phyloP scores from a whole-genome alignment of 495 filamentous ascomycete species.

The Rusavskia elegans region DNA sequence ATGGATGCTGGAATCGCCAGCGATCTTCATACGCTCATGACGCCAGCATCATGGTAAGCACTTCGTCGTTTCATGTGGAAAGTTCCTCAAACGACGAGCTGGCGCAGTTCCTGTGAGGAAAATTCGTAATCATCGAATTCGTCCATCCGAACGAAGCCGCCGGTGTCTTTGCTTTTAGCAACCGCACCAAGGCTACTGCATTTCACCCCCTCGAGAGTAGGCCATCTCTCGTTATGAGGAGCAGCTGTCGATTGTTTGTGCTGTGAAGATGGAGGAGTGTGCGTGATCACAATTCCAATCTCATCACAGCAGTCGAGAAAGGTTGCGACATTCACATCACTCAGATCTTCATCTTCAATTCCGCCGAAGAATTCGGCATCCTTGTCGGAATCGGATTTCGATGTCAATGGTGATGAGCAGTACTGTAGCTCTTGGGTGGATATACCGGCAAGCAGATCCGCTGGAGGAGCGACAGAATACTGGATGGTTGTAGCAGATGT shows the following conservation, averaged over 20 bases:
- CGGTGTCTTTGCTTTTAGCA: not conserved
- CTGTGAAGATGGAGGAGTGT: not conserved
- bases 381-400: no score
- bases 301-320: no score
- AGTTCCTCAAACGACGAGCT: not conserved
- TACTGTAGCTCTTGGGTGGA: conserved; percentile 13
- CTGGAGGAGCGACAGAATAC: not conserved
- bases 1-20: no score
- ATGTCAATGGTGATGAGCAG: not conserved
- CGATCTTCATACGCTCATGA: no score
- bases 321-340: no score
- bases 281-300: no score
- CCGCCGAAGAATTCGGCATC: no score
- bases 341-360: no score
- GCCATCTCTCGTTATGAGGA: not conserved
- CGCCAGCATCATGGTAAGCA: no score
- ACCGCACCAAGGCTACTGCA: not conserved
- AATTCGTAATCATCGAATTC: conserved; percentile 1
- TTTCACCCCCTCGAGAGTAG: not conserved
- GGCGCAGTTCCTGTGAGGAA: conserved; percentile 4
- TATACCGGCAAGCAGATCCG: conserved; percentile 6
- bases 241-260: not conserved
- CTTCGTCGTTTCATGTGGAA: not conserved
- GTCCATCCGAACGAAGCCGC: not conserved
- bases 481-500: not conserved